Evolutionary conservation across 192 early-diverging fungal species (phyloP).

Genomic region (Rhizophagus clarus): DNA sequence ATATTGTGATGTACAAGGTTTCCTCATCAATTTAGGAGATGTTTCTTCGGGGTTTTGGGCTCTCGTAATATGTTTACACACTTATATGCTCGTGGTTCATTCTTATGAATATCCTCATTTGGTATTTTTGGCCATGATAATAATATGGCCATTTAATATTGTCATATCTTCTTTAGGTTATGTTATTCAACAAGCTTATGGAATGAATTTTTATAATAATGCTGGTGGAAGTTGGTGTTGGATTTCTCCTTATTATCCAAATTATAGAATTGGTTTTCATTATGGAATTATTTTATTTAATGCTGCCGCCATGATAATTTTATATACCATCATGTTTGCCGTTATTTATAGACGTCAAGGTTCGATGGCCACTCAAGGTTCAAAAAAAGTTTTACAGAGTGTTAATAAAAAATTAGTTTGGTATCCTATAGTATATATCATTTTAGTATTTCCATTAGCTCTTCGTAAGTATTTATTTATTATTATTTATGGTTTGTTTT

Average conservation of each 20-base stretch:
- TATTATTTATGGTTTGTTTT: no score
- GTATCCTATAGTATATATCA: constrained; percentile 23
- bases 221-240: constrained; percentile 29
- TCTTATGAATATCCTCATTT: constrained; percentile 18
- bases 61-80: constrained; percentile 20
- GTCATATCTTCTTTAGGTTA: not conserved
- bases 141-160: constrained; percentile 19
- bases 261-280: constrained; percentile 23
- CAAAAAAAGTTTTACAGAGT: constrained; percentile 13
- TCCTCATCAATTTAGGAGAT: constrained; percentile 28
- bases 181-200: not conserved
- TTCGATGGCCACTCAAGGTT: not conserved
- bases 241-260: not conserved
- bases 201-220: not conserved
- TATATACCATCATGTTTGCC: constrained; percentile 8
- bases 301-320: not conserved
- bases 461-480: constrained; percentile 14
- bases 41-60: constrained; percentile 25
- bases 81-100: constrained; percentile 18
- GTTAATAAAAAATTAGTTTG: constrained; percentile 23
- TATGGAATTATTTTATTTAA: constrained; percentile 15
- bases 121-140: not conserved
- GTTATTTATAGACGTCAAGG: constrained; percentile 4
- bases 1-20: constrained; percentile 19
- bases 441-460: constrained; percentile 24